Evolutionary conservation across 345 rosid genomes (phyloP).

Genomic region (Lepidium aucheri): DNA sequence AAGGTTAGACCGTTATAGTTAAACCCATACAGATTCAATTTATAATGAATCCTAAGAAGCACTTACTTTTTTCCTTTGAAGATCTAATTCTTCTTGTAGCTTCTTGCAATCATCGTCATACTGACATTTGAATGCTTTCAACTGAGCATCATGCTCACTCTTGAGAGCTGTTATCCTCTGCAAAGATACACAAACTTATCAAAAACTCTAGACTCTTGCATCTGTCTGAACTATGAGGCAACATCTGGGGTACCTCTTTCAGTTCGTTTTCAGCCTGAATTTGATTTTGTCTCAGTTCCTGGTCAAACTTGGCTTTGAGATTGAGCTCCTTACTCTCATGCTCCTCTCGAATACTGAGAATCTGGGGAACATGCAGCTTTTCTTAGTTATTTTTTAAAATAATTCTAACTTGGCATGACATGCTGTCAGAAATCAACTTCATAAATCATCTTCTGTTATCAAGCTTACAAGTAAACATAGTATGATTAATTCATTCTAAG

Average conservation of each 20-base stretch:
- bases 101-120: slow-evolving; percentile 5
- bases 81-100: slow-evolving; percentile 5
- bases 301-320: slow-evolving; percentile 50
- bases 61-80: slow-evolving; percentile 4
- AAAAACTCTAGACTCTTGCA: not conserved
- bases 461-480: too few species aligned
- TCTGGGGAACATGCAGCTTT: not conserved
- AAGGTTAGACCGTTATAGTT: not conserved
- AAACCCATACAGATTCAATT: not conserved
- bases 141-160: slow-evolving; percentile 8
- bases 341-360: not conserved
- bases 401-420: not conserved
- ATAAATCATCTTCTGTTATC: too few species aligned
- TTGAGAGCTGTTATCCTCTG: slow-evolving; percentile 3
- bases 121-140: slow-evolving; percentile 8
- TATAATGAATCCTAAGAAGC: not conserved
- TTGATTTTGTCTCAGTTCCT: slow-evolving; percentile 58
- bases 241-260: slow-evolving; percentile 7
- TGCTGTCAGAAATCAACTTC: not conserved
- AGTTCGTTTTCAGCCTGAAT: slow-evolving; percentile 60
- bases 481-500: too few species aligned
- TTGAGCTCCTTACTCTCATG: slow-evolving; percentile 44
- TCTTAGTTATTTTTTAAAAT: not conserved
- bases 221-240: not conserved
- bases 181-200: not conserved